Percentiles rank a stretch among this genome's conserved stretches.
phyloP scores from a whole-genome alignment of 2,329 filamentous ascomycete species.

The Cytospora chrysosperma region DNA sequence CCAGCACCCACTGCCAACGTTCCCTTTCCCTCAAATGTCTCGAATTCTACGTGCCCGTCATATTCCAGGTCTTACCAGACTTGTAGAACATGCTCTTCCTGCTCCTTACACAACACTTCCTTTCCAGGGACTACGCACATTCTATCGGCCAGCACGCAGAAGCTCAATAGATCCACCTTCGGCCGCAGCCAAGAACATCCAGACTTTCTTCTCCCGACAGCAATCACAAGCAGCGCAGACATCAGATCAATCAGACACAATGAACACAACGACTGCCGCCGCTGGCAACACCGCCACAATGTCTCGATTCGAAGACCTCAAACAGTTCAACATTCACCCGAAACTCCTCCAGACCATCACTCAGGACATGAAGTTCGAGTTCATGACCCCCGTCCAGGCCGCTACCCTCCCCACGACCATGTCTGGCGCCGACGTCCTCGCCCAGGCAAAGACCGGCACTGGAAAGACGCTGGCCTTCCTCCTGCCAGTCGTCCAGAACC shows the following conservation, averaged over 20 bases:
- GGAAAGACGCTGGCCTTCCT: conserved; percentile 86
- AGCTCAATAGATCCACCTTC: background rate
- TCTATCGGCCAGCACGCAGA: background rate
- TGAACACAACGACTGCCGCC: background rate
- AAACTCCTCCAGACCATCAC: conserved; percentile 48
- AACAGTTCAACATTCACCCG: conserved; percentile 43
- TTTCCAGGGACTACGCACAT: background rate
- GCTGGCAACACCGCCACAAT: conserved; percentile 5
- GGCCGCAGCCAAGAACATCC: background rate
- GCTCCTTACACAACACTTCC: background rate
- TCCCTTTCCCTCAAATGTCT: background rate
- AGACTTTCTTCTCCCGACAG: background rate
- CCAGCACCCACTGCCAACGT: background rate
- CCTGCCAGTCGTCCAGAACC: conserved; percentile 76
- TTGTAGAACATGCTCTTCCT: background rate
- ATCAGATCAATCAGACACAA: background rate
- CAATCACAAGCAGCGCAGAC: background rate
- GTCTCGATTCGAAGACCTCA: conserved; percentile 45
- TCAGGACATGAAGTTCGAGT: conserved; percentile 48
- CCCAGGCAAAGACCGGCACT: conserved; percentile 84
- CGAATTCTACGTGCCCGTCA: background rate
- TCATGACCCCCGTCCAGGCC: conserved; percentile 57
- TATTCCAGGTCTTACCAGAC: background rate
- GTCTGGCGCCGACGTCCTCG: conserved; percentile 57
- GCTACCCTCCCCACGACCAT: conserved; percentile 50